A percentile compares a stretch with the other conserved stretches of the same genome.
Conservation (phyloP, 2,329 filamentous ascomycete species). For the Monilinia fructigena region DNA sequence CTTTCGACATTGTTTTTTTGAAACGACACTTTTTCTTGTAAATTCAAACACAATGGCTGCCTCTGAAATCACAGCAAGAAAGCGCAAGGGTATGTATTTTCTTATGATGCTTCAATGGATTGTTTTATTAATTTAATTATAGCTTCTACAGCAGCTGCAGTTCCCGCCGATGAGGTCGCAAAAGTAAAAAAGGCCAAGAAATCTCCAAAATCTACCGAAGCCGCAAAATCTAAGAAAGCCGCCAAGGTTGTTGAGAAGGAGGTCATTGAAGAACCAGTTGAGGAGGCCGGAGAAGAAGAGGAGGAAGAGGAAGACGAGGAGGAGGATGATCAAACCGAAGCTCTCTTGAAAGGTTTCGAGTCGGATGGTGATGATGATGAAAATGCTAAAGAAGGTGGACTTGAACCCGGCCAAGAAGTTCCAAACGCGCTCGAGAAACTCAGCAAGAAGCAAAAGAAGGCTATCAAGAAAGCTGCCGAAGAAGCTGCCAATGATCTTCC, state of each 20-base stretch:
- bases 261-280: slow-evolving; percentile 23
- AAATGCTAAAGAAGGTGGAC: slow-evolving; percentile 42
- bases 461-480: slow-evolving; percentile 46
- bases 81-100: slow-evolving; percentile 50
- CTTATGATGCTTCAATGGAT: background rate
- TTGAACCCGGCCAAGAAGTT: slow-evolving; percentile 45
- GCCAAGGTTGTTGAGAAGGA: slow-evolving; percentile 27
- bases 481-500: slow-evolving; percentile 53
- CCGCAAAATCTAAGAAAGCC: slow-evolving; percentile 37
- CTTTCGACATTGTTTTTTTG: background rate
- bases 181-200: slow-evolving; percentile 45
- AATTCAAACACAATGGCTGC: background rate
- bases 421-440: slow-evolving; percentile 28
- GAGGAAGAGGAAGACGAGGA: slow-evolving; percentile 23
- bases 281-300: slow-evolving; percentile 20
- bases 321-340: slow-evolving; percentile 52
- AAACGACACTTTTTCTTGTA: too few species aligned
- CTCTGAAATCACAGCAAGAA: slow-evolving; percentile 51
- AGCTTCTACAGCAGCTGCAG: slow-evolving; percentile 38
- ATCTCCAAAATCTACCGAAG: slow-evolving; percentile 25
- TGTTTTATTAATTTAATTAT: slow-evolving; percentile 24
- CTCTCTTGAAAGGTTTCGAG: slow-evolving; percentile 54
- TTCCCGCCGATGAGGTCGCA: slow-evolving; percentile 40
- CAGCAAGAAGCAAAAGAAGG: slow-evolving; percentile 51
- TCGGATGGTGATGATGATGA: slow-evolving; percentile 42